Evolutionary conservation across 2,329 filamentous ascomycete species (phyloP), one percentile per base, ranked within the genome.

Genomic region (Xylariaceae sp.): DNA sequence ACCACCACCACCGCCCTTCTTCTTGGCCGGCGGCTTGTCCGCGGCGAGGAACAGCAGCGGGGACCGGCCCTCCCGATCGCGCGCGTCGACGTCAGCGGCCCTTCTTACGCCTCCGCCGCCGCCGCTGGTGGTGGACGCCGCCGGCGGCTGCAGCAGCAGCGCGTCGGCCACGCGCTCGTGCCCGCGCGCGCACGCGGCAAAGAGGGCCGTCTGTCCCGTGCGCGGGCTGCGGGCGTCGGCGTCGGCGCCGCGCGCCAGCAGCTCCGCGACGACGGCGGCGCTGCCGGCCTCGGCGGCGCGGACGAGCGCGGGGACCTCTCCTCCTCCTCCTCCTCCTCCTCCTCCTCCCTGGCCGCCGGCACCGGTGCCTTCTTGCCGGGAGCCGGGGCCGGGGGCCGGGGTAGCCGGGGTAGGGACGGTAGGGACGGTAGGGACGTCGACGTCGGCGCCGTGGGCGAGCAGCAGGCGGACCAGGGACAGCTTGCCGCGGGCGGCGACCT

Each of bases 281-380:
- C 64, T 55, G 23, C 59, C 59, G 1, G 47, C 50, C 41, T 61
- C 58, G 30, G 58, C 59, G 7, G 62, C 61, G 36, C 57, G 58
- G 34, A 56, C 52, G 10, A 65, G 44, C 13, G 61, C 55, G 1
- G 60, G 52, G 15, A 54, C 33, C 35, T 63, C 61, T n/a, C n/a
- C n/a, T n/a, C n/a, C n/a, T n/a, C n/a, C n/a, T n/a, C n/a, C n/a
- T n/a, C n/a, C n/a, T n/a, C n/a, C n/a, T n/a, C n/a, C n/a, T n/a
- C n/a, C n/a, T n/a, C n/a, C n/a, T n/a, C n/a, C n/a, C n/a, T n/a
- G n/a, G n/a, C n/a, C n/a, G n/a, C n/a, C n/a, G n/a, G n/a, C n/a
- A n/a, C n/a, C n/a, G n/a, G n/a, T n/a, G 27, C 40, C 52, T 5
- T 61, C 55, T 23, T 51, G 50, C 15, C 45, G 50, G 3, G 58